Evolutionary conservation across 176 grass and related monocot species (phyloP), one percentile per base, ranked within the genome.

Genomic region (Rhynchospora pubera): DNA sequence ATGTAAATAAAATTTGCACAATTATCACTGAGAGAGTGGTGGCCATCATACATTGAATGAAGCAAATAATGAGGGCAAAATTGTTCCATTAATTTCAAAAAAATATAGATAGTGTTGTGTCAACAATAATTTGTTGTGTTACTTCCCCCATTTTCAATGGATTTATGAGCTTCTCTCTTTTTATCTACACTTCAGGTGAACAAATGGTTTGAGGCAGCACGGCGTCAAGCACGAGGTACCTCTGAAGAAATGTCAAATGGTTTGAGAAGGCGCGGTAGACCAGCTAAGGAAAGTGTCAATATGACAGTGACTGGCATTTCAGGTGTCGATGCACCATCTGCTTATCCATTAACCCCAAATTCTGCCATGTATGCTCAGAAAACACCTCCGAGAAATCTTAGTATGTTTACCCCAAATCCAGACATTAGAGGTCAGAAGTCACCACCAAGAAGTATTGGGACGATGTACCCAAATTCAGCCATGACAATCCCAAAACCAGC

Each of bases 181-280:
- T 26, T 61, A 79, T n/a, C 72, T 77, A 28, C 2, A 14, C 11
- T 55, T 18, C 24, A 82, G 79, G 79, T 82, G 14, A 63, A 51
- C 58, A 65, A 50, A 65, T 82, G 79, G 79, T 82, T 82, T 7
- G 79, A 82, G 21, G 39, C 79, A 28, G 57, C 60, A 51, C 59
- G 79, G 26, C 61, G 44, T 50, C 30, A 50, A 9, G 79, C 60
- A 82, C 59, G 59, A 82, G 6, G 8, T 5, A 51, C 12, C 57
- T 50, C 79, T 30, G 13, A 42, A 52, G 47, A 82, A 82, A 51
- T 50, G 43, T 21, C 44, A 15, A 82, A 46, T 65, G 43, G 79
- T 62, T 51, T n/a, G 16, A 53, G 26, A 52, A 82, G 26, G 47
- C 79, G 79, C 22, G 61, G 79, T 50, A 82, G 59, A 53, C 44